Percentiles rank a stretch among this genome's conserved stretches.
Evolutionary conservation across 768 basidiomycete genomes (phyloP).

Genomic region (Naganishia onofrii): DNA sequence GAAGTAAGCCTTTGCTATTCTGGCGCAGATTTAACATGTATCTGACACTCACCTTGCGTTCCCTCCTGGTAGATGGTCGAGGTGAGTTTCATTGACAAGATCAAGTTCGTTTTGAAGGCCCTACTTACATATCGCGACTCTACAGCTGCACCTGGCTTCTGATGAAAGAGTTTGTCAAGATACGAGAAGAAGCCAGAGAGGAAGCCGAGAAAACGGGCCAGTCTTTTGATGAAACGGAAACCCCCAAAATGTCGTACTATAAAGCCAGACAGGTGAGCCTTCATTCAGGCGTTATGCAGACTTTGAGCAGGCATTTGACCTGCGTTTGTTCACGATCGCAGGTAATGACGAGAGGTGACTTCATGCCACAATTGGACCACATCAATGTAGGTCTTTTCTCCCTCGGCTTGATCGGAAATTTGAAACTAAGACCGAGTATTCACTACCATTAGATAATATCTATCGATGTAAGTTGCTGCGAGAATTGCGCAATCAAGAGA

Average conservation of each 20-base stretch:
- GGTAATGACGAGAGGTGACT: constrained; percentile 59
- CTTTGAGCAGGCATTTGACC: background rate
- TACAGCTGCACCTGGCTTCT: constrained; percentile 77
- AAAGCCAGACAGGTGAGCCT: constrained; percentile 24
- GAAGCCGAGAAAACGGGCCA: constrained; percentile 24
- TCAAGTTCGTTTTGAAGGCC: constrained; percentile 20
- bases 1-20: constrained; percentile 52
- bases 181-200: constrained; percentile 50
- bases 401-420: background rate
- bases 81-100: background rate
- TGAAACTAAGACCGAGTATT: background rate
- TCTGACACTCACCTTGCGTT: background rate
- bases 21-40: background rate
- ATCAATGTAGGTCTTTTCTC: constrained; percentile 53
- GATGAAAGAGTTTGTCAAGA: constrained; percentile 69
- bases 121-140: constrained; percentile 68
- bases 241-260: constrained; percentile 31
- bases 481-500: too few species aligned
- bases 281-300: too few species aligned
- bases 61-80: constrained; percentile 32
- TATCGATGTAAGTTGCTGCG: constrained; percentile 63
- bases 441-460: constrained; percentile 60
- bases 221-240: constrained; percentile 18
- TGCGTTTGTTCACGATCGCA: background rate
- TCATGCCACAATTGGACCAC: constrained; percentile 60